phyloP scores from a whole-genome alignment of 805 yeast species.

The Candida michaelii region DNA sequence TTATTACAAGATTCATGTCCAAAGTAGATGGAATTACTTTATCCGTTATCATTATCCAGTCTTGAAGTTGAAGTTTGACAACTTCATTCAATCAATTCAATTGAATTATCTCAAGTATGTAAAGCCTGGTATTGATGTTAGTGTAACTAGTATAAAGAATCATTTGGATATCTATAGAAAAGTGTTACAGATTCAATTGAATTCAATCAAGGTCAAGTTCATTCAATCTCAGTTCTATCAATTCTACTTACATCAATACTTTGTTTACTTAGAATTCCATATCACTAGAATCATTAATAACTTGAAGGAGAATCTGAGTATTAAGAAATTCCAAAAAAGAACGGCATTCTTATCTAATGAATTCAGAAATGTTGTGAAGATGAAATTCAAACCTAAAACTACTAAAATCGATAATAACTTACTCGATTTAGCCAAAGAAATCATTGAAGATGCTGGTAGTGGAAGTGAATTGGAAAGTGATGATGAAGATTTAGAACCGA shows the following conservation, averaged over 20 bases:
- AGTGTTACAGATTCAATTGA: not conserved
- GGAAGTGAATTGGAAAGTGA: slow-evolving; percentile 9
- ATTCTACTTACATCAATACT: slow-evolving; percentile 4
- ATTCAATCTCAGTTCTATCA: slow-evolving; percentile 7
- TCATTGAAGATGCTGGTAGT: slow-evolving; percentile 18
- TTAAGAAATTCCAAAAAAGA: slow-evolving; percentile 21
- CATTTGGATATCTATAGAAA: not conserved
- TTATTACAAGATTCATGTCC: slow-evolving; percentile 13
- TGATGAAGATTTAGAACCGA: slow-evolving; percentile 18
- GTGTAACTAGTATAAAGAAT: not conserved
- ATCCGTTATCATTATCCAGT: slow-evolving; percentile 12
- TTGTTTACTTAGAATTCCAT: not conserved
- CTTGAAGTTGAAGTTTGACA: slow-evolving; percentile 6
- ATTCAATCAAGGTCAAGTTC: slow-evolving; percentile 1
- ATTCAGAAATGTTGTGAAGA: slow-evolving; percentile 22
- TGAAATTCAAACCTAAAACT: slow-evolving; percentile 10
- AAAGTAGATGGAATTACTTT: slow-evolving; percentile 10
- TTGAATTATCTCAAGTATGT: slow-evolving; percentile 1
- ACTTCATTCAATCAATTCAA: not conserved
- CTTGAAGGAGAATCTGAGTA: slow-evolving; percentile 14
- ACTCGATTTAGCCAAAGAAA: slow-evolving; percentile 22
- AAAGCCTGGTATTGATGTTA: not conserved
- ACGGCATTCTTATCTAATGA: slow-evolving; percentile 26
- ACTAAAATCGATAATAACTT: slow-evolving; percentile 14
- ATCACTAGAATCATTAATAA: slow-evolving; percentile 5